Percentiles rank a stretch among this genome's conserved stretches.
phyloP scores from a whole-genome alignment of 2,329 filamentous ascomycete genomes.

The Colletotrichum coccodes region DNA sequence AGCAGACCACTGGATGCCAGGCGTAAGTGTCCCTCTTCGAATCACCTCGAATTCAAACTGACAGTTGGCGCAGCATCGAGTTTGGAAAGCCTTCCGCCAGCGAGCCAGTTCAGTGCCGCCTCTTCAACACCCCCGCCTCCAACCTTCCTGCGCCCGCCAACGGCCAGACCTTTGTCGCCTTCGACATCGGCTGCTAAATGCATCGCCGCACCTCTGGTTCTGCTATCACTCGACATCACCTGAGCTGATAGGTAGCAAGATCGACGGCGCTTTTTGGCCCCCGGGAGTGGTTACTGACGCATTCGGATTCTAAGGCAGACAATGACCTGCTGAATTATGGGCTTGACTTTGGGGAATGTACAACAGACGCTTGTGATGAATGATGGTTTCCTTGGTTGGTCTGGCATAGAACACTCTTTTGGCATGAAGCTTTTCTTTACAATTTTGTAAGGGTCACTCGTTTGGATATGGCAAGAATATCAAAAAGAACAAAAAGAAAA shows the following conservation, averaged over 20 bases:
- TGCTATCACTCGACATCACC: not conserved
- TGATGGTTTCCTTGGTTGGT: constrained; percentile 11
- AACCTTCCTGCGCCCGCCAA: constrained; percentile 24
- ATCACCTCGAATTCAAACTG: no score
- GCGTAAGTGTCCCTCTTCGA: no score
- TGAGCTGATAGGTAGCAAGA: not conserved
- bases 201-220: not conserved
- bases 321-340: not conserved
- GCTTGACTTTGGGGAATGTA: not conserved
- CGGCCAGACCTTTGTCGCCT: constrained; percentile 24
- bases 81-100: constrained; percentile 37
- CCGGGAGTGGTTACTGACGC: not conserved
- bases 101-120: constrained; percentile 21
- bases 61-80: no score
- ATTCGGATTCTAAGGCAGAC: not conserved
- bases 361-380: constrained; percentile 1
- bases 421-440: not conserved
- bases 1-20: constrained; percentile 37
- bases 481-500: not conserved
- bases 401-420: not conserved
- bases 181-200: constrained; percentile 21
- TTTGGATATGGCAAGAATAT: not conserved
- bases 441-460: not conserved
- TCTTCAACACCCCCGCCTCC: constrained; percentile 22
- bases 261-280: not conserved